Base-by-base conservation (phyloP, 208 protist species). In the Leishmania aethiopica region DNA sequence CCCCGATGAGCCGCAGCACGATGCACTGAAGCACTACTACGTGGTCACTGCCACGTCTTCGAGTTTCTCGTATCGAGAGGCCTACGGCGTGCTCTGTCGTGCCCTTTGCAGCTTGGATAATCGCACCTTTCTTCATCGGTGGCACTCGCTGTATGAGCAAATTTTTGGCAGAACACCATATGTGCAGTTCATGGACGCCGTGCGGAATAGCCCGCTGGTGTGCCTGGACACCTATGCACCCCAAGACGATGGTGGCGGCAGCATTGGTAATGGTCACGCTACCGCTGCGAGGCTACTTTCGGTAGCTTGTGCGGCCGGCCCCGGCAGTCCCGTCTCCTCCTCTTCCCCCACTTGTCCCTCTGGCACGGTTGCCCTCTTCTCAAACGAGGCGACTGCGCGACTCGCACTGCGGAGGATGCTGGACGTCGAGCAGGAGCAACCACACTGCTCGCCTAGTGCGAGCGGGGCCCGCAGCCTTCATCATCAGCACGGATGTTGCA, bases 21-120 rank as follows among this genome's bases (percentile, higher is more conserved):
- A 85, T 49, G 40, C 73, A 22, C 42, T 79, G 3, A 84, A 78
- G 37, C 86, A 88, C 67, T 95, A 91, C 82, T 96, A 94, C 79
- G 88, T 96, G 3, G 83, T 94, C 8, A 79, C 92, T 1, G 77
- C 64, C 0, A 32, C 40, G 3, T 51, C 13, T 13, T 71, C 78
- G 71, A 66, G 42, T 1, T 85, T 86, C 35, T 84, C 86, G 4
- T 91, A 91, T 72, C 83, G 83, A 17, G 91, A 90, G 32, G 89
- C 89, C 1, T 94, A 88, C 81, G 81, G 79, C 71, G 88, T 94
- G 28, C 70, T 92, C 1, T 94, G 91, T 74, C 88, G 81, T 73
- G 91, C 83, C 7, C 77, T 90, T n/a, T 96, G 86, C 78, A 59
- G 73, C 19, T 35, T 85, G 40, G 75, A 83, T 7, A 83, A 85